Evolutionary conservation across 1,284 basidiomycete genomes (phyloP), one percentile per base, ranked within the genome.

Genomic region (Tilletiopsis washingtonensis): DNA sequence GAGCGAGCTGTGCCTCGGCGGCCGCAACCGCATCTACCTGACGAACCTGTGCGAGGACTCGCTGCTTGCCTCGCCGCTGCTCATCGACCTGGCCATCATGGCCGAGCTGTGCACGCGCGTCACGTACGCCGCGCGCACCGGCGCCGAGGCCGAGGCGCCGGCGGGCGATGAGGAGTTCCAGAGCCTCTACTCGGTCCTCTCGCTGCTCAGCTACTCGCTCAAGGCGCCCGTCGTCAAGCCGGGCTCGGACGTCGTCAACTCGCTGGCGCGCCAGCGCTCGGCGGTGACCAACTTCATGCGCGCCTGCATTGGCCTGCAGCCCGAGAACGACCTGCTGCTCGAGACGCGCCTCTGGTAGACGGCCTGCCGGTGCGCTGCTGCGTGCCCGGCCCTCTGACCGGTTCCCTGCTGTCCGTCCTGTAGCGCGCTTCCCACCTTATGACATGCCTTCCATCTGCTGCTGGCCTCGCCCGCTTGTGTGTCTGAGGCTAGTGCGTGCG

Each of bases 141-240:
- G 60, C 20, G 56, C 34, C 26, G 29, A 42, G 19, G 57, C 41
- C 14, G 51, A 42, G 3, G 72, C 62, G 14, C 62, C 75, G 52
- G 72, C 76, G 9, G 39, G 23, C 7, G 56, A 63, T 40, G 47
- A 53, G 25, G 51, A 59, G 46, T 71, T 56, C 61, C 47, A 68
- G 51, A 60, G 60, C 40, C 62, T 73, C 64, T 67, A 73, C 67
- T 69, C 69, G 46, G 61, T 73, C 25, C 54, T 73, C 38, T 62
- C 58, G 17, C 57, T 73, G 11, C 60, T 73, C 12, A 61, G 58
- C 26, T 73, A 71, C 65, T 62, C 56, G 45, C 84, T 93, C 77
- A 93, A 96, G 81, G 91, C 93, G 0, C 91, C 93, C 24, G 81
- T 96, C 64, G 91, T 94, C 78, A 97, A 97, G 81, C 91, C 90